These are phyloP conservation scores for Cynara cardunculus DNA, from an alignment of 129 eudicot genomes.

Conservation along the genomic window DNA sequence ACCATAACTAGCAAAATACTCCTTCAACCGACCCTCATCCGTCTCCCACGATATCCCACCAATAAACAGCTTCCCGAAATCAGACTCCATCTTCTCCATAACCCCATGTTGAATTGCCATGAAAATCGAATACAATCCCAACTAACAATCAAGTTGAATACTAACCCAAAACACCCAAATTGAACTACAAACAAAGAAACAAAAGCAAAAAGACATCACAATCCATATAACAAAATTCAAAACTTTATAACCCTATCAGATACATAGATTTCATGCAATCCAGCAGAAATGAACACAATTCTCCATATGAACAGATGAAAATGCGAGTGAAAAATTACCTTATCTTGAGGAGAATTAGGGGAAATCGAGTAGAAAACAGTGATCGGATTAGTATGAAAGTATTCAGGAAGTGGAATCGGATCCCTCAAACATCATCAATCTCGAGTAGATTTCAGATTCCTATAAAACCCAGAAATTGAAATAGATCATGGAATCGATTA, in stretches of 20 bases:
- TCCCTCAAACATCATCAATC: conserved; percentile 33
- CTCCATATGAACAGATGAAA: conserved; percentile 13
- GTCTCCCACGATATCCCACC: conserved; percentile 98
- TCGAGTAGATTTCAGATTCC: conserved; percentile 29
- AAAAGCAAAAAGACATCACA: not conserved
- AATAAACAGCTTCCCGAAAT: conserved; percentile 74
- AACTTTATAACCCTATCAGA: conserved; percentile 4
- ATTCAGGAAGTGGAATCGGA: conserved; percentile 30
- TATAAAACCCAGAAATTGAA: conserved; percentile 24
- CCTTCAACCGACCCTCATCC: conserved; percentile 69
- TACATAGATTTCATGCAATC: conserved; percentile 3
- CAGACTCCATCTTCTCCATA: conserved; percentile 50
- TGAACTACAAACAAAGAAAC: conserved; percentile 19
- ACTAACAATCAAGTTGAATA: not conserved
- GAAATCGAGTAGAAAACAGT: conserved; percentile 32
- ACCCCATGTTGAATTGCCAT: conserved; percentile 35
- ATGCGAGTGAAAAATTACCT: conserved; percentile 34
- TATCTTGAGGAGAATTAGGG: conserved; percentile 38
- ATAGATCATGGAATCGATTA: conserved; percentile 18
- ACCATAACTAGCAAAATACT: conserved; percentile 62
- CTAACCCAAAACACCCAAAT: conserved; percentile 17
- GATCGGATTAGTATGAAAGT: conserved; percentile 32
- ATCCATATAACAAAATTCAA: conserved; percentile 8
- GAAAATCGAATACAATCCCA: conserved; percentile 12
- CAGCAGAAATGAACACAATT: not conserved